phyloP scores from a whole-genome alignment of 1,284 basidiomycete species.

The Microstroma glucosiphilum region DNA sequence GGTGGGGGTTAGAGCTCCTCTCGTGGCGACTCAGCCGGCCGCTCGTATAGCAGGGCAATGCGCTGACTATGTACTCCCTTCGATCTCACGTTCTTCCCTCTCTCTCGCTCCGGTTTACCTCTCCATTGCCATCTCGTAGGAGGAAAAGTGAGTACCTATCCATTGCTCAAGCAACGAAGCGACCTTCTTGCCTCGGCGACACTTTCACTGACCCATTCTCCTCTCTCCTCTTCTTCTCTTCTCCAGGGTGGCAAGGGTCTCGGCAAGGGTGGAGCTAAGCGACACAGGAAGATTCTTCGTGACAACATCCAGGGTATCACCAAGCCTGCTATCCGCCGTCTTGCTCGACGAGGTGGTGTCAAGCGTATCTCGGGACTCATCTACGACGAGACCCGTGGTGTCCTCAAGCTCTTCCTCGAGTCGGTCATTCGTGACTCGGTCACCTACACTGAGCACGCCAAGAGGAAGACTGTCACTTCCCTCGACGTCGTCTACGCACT shows the following conservation, averaged over 20 bases:
- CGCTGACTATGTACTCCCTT: too few species aligned
- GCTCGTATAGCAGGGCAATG: too few species aligned
- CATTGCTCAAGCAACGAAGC: too few species aligned
- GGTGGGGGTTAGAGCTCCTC: too few species aligned
- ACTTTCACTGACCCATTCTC: neutral
- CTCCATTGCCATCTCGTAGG: too few species aligned
- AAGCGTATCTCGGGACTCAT: constrained; percentile 69
- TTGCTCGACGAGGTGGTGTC: constrained; percentile 74
- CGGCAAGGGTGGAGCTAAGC: constrained; percentile 52
- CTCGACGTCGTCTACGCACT: constrained; percentile 89
- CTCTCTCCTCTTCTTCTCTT: constrained; percentile 6
- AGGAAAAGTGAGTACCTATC: too few species aligned
- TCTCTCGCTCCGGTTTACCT: too few species aligned
- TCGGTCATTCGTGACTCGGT: constrained; percentile 81
- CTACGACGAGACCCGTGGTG: constrained; percentile 88
- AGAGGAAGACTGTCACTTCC: constrained; percentile 84
- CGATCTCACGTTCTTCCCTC: too few species aligned
- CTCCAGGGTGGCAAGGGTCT: constrained; percentile 51
- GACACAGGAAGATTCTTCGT: constrained; percentile 50
- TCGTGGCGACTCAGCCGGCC: too few species aligned
- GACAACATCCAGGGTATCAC: constrained; percentile 62
- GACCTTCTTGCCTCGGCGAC: neutral
- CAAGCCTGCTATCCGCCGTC: constrained; percentile 88
- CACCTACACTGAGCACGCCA: constrained; percentile 89
- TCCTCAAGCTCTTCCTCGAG: constrained; percentile 72